phyloP scores from a whole-genome alignment of 1,139 yeast species.

The Saccharomycopsis crataegensis region DNA sequence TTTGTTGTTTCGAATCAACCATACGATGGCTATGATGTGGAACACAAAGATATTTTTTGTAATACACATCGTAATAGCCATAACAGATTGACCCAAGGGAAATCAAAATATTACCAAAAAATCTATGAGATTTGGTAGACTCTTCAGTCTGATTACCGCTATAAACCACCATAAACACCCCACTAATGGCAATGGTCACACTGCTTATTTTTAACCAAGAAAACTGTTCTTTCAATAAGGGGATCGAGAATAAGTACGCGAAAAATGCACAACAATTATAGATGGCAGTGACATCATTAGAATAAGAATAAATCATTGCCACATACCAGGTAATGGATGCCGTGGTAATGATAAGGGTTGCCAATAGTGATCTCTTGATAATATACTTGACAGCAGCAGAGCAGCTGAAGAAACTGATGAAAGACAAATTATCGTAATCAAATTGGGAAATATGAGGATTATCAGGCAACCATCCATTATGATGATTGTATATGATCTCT shows the following conservation, averaged over 20 bases:
- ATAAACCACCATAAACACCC: constrained; percentile 77
- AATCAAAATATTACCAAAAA: constrained; percentile 66
- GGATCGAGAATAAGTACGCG: constrained; percentile 79
- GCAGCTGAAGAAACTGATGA: constrained; percentile 30
- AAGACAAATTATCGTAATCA: constrained; percentile 23
- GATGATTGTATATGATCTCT: constrained; percentile 30
- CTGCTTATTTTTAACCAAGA: constrained; percentile 58
- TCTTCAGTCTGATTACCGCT: constrained; percentile 37
- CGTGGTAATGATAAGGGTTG: constrained; percentile 54
- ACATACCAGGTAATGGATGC: constrained; percentile 88
- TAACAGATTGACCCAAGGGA: constrained; percentile 74
- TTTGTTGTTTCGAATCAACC: constrained; percentile 7
- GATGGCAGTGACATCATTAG: constrained; percentile 83
- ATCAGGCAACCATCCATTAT: constrained; percentile 27
- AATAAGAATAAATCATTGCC: constrained; percentile 74
- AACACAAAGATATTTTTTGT: constrained; percentile 70
- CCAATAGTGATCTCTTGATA: constrained; percentile 34
- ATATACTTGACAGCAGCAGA: constrained; percentile 42
- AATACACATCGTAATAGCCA: constrained; percentile 80
- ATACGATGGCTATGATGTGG: constrained; percentile 43
- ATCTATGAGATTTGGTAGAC: constrained; percentile 47
- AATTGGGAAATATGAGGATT: constrained; percentile 7
- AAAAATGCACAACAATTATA: constrained; percentile 87
- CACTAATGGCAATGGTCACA: constrained; percentile 64
- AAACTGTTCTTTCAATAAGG: constrained; percentile 56